phyloP scores from a whole-genome alignment of 75 land plant species.

The Larix kaempferi region DNA sequence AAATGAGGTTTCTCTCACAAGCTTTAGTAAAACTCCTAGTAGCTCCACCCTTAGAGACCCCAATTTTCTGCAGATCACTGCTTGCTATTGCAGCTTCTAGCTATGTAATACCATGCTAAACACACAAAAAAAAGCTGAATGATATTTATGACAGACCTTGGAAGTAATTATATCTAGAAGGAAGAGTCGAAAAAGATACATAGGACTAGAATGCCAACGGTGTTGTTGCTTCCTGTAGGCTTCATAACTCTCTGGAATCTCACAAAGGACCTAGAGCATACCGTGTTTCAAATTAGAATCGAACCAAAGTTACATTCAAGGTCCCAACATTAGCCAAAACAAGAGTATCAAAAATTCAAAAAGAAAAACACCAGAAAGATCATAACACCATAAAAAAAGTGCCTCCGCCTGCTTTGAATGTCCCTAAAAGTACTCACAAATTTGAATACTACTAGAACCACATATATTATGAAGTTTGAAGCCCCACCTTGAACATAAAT shows the following conservation, averaged over 20 bases:
- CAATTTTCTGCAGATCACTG: neutral
- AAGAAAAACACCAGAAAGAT: too few relatives aligned
- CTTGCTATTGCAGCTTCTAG: neutral
- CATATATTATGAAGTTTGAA: neutral
- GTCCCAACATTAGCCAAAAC: neutral
- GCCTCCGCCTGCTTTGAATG: neutral
- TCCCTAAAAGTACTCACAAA: neutral
- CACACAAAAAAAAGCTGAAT: neutral
- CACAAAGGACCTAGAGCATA: slow-evolving; percentile 52
- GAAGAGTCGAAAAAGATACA: slow-evolving; percentile 83
- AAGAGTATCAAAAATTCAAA: neutral
- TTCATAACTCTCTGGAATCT: slow-evolving; percentile 81
- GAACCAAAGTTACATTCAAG: neutral
- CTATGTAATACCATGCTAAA: neutral
- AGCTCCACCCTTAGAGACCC: neutral
- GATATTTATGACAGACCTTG: slow-evolving; percentile 45
- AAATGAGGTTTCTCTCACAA: neutral
- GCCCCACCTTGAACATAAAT: neutral
- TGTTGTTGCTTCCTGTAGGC: slow-evolving; percentile 91
- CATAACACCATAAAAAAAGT: neutral
- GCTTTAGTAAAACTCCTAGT: neutral
- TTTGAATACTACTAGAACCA: neutral
- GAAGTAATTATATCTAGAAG: slow-evolving; percentile 61
- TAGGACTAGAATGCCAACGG: slow-evolving; percentile 94
- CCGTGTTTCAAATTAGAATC: neutral